phyloP scores from a whole-genome alignment of 345 rosid genomes.

The Adansonia digitata region DNA sequence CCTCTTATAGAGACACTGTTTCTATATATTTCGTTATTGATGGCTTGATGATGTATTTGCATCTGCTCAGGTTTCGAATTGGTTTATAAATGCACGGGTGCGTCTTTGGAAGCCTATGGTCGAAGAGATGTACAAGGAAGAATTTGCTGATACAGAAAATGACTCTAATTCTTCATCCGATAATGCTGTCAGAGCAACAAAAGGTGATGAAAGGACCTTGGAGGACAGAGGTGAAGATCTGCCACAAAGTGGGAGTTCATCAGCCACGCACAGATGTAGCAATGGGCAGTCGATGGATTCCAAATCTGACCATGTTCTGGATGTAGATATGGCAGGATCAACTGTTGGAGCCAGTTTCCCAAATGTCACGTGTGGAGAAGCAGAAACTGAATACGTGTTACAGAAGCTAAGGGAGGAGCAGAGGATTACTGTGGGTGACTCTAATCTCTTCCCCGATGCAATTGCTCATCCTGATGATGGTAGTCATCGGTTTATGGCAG shows the following conservation, averaged over 20 bases:
- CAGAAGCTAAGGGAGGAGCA: constrained; percentile 37
- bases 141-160: constrained; percentile 64
- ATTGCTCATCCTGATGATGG: constrained; percentile 29
- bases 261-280: constrained; percentile 35
- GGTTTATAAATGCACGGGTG: constrained; percentile 98
- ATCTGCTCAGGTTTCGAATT: constrained; percentile 71
- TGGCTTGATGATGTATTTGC: neutral
- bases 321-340: constrained; percentile 34
- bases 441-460: constrained; percentile 37
- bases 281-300: constrained; percentile 43
- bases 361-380: constrained; percentile 24
- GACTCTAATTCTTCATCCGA: constrained; percentile 72
- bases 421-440: constrained; percentile 29
- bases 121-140: constrained; percentile 99
- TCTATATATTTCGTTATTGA: neutral
- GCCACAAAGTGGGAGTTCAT: constrained; percentile 49
- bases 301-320: constrained; percentile 24
- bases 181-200: constrained; percentile 38
- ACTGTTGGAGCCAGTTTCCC: constrained; percentile 27
- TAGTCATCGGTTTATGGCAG: constrained; percentile 42
- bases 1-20: neutral
- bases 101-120: constrained; percentile 99
- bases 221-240: constrained; percentile 48
- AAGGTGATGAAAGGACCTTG: constrained; percentile 23
- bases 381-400: constrained; percentile 33